phyloP scores from a whole-genome alignment of 768 basidiomycete species.

The Serpula lacrymans region DNA sequence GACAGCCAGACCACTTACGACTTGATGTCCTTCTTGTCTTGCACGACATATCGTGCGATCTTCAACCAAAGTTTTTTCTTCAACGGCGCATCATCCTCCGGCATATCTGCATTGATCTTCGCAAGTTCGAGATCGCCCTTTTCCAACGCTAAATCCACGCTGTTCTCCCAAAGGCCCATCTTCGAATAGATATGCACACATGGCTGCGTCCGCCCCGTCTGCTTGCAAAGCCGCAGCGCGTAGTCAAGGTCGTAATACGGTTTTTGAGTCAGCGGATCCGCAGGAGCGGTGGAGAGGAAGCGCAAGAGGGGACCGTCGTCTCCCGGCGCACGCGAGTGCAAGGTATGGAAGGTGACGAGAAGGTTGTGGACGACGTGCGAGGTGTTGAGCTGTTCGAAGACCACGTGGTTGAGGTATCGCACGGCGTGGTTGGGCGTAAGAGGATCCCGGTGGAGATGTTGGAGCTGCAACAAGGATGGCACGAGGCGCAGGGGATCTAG shows the following conservation, averaged over 20 bases:
- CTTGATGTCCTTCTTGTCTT: slow-evolving; percentile 97
- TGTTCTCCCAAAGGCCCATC: slow-evolving; percentile 96
- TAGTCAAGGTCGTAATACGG: slow-evolving; percentile 98
- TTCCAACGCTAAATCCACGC: slow-evolving; percentile 90
- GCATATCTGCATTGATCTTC: slow-evolving; percentile 92
- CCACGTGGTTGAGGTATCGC: slow-evolving; percentile 80
- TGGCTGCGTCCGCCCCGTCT: slow-evolving; percentile 73
- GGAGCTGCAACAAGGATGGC: slow-evolving; percentile 81
- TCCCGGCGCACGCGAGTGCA: slow-evolving; percentile 41
- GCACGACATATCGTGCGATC: slow-evolving; percentile 97
- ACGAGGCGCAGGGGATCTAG: slow-evolving; percentile 84
- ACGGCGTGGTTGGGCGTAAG: slow-evolving; percentile 81
- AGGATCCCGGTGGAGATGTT: slow-evolving; percentile 69
- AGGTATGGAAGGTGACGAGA: slow-evolving; percentile 81
- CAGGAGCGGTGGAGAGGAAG: slow-evolving; percentile 80
- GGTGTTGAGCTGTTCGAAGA: slow-evolving; percentile 77
- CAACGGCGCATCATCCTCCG: slow-evolving; percentile 82
- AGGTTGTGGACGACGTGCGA: slow-evolving; percentile 92
- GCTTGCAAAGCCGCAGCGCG: slow-evolving; percentile 88
- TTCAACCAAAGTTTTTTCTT: slow-evolving; percentile 97
- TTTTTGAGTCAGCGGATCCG: slow-evolving; percentile 75
- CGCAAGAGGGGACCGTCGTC: slow-evolving; percentile 78
- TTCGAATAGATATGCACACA: slow-evolving; percentile 97
- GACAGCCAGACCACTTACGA: slow-evolving; percentile 59
- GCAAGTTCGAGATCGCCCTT: slow-evolving; percentile 95